Evolutionary conservation across 129 eudicot species (phyloP), one percentile per base, ranked within the genome.

Genomic region (Logfia minima): DNA sequence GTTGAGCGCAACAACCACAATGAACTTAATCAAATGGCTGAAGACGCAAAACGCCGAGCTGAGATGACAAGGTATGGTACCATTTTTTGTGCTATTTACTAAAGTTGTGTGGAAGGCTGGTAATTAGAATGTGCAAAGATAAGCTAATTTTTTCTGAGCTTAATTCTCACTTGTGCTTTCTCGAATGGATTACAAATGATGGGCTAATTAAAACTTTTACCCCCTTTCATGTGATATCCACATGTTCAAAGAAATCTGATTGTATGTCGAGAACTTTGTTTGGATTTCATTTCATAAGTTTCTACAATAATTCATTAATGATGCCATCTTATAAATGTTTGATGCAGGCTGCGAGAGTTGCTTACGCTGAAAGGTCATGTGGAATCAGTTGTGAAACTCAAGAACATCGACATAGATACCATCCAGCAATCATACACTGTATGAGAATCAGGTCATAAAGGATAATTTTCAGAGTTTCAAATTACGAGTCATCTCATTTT

Each of bases 11-110:
- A 45, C 73, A 81, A 66, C 75, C 51, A 74, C 67, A 75, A 53
- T n/a, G 96, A 90, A 13, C 90, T 88, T 66, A 90, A 86, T 84
- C 90, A 83, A 69, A 84, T 90, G 71, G 96, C 96, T 58, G 96
- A 88, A 78, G 90, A 84, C 62, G 92, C 96, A 6, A 90, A 65
- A 70, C 85, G 90, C 11, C 90, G 96, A 61, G 92, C 92, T 70
- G 96, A 90, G 76, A 88, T 90, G 80, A 86, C 92, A 84, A 88
- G 90, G 92, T 87, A 81, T 64, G 31, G 32, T 48, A 69, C 39
- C 4, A 10, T 51, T 48, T 6, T 65, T 61, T 45, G 37, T n/a
- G 24, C 31, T 74, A 9, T 22, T 24, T 71, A 24, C 48, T 1
- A 0, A 41, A 41, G 13, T 9, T 9, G 14, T 1, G 3, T 41